Evolutionary conservation across 140 eudicot species (phyloP).

Genomic region (Anethum foeniculum): DNA sequence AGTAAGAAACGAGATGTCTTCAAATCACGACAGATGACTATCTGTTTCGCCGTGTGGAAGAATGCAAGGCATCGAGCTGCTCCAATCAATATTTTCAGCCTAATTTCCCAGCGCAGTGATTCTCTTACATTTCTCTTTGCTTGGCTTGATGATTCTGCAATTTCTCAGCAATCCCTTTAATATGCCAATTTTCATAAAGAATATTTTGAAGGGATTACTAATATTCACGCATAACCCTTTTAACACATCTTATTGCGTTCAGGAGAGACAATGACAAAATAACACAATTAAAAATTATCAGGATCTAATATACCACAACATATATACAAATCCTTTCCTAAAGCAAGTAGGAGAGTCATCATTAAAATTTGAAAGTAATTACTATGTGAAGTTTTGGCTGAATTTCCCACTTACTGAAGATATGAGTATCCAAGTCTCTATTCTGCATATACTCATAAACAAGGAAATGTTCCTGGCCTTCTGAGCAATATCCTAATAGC

Average conservation of each 20-base stretch:
- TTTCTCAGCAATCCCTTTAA: background rate
- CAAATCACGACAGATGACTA: constrained; percentile 10
- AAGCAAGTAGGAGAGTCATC: too few relatives aligned
- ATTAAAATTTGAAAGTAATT: background rate
- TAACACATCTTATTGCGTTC: too few relatives aligned
- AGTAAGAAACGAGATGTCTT: constrained; percentile 23
- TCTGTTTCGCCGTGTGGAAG: constrained; percentile 19
- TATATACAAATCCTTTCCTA: too few relatives aligned
- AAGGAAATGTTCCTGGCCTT: background rate
- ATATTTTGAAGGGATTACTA: too few relatives aligned
- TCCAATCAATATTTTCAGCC: constrained; percentile 24
- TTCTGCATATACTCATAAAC: constrained; percentile 7
- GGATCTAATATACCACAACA: too few relatives aligned
- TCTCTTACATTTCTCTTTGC: background rate
- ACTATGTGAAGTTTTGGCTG: too few relatives aligned
- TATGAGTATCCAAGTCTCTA: constrained; percentile 1
- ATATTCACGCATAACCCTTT: too few relatives aligned
- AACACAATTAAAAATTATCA: too few relatives aligned
- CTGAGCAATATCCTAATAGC: constrained; percentile 22
- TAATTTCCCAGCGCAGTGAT: constrained; percentile 19
- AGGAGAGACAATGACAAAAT: too few relatives aligned
- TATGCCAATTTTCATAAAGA: too few relatives aligned
- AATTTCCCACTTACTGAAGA: constrained; percentile 3
- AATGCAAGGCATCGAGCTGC: constrained; percentile 27
- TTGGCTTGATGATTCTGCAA: background rate